Base-by-base conservation (phyloP, 768 basidiomycete genomes). In the Exsudoporus frostii region DNA sequence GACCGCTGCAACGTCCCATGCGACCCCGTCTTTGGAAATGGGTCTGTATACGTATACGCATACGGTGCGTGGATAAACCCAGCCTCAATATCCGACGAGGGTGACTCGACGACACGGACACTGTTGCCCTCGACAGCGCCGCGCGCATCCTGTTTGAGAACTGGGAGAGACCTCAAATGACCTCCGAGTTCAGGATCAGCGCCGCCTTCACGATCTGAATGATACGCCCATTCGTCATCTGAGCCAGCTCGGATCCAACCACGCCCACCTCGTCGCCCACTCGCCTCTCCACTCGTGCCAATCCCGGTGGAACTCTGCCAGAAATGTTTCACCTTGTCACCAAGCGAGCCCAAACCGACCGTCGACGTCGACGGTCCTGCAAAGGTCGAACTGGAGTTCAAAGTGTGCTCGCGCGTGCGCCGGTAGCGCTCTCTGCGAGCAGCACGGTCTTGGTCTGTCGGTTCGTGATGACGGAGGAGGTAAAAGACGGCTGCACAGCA, bases 171-270 rank as follows among this genome's bases (percentile, higher is more conserved):
- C 22, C 41, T 24, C 33, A 36, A 29, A 17, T 20, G 53, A 1
- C 45, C 39, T 0, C 50, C 34, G 29, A 24, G 11, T 11, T 46
- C 50, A 2, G 38, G 55, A 40, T 53, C 56, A 11, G 40, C 42
- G 5, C 52, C 44, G 11, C 33, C 58, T 15, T 43, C 65, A 19
- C 22, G 58, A 56, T 59, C 61, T 55, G 64, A 57, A 55, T 68
- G 71, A 40, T 59, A 54, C 33, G 75, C 76, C 76, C 78, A 82
- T 53, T 78, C 78, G 51, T 80, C 80, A 34, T 71, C 69, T 34
- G 73, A 78, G 34, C 74, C 72, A 37, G 81, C 75, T 55, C 74
- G 74, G 22, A 81, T 69, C 82, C 82, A 84, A 27, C 81, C 80
- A 42, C 71, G 68, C 43, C 62, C 65, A 55, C 63, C 59, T 51